Conservation (phyloP, 2,329 filamentous ascomycete species). For the Xylaria sp. region DNA sequence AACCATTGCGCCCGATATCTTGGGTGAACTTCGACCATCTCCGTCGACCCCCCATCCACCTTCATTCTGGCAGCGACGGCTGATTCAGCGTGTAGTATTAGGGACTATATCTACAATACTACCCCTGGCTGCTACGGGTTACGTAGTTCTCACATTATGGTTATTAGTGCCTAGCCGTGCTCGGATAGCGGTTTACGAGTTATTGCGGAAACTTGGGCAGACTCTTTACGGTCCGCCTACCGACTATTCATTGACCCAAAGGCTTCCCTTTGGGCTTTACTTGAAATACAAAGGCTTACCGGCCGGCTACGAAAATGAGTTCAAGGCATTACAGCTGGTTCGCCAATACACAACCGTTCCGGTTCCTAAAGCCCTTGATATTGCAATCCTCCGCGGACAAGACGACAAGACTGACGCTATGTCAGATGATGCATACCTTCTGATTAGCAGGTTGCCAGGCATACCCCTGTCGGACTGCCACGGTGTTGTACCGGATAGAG, state of each 20-base stretch:
- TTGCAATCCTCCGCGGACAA: slow-evolving; percentile 27
- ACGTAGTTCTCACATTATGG: slow-evolving; percentile 38
- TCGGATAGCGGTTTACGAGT: slow-evolving; percentile 39
- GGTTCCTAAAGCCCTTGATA: slow-evolving; percentile 44
- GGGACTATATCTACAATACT: not conserved
- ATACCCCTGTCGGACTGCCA: slow-evolving; percentile 39
- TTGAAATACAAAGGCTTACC: slow-evolving; percentile 43
- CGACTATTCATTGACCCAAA: slow-evolving; percentile 35
- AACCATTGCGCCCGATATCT: slow-evolving; percentile 24
- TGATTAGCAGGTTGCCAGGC: slow-evolving; percentile 42
- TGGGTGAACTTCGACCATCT: not conserved
- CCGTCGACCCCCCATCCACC: not conserved
- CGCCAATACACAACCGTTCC: slow-evolving; percentile 46
- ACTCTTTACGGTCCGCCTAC: slow-evolving; percentile 38
- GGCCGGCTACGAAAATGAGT: slow-evolving; percentile 45
- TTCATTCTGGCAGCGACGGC: not conserved
- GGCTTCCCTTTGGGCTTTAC: slow-evolving; percentile 50
- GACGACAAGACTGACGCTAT: not conserved
- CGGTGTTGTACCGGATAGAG: slow-evolving; percentile 45
- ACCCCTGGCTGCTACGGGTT: slow-evolving; percentile 18
- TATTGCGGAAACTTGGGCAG: slow-evolving; percentile 39
- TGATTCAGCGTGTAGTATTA: slow-evolving; percentile 5
- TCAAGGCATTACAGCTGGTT: slow-evolving; percentile 46
- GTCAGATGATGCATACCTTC: slow-evolving; percentile 35
- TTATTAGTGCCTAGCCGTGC: slow-evolving; percentile 34